Percentiles rank a stretch among this genome's conserved stretches.
Conservation (phyloP, 2,329 filamentous ascomycete genomes). For the Fusarium sambucinum region DNA sequence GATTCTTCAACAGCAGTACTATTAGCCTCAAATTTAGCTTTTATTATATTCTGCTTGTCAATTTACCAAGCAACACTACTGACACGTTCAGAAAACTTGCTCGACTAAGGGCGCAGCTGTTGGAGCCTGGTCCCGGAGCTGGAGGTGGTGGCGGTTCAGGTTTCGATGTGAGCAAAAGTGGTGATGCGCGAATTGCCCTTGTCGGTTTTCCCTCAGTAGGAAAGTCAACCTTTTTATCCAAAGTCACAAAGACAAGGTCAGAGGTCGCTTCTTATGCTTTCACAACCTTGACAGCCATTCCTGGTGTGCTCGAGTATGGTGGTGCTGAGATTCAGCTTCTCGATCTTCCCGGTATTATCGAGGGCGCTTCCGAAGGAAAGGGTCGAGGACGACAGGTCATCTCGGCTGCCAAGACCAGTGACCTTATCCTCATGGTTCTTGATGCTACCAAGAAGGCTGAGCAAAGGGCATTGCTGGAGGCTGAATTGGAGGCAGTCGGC, state of each 20-base stretch:
- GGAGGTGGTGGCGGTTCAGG: slow-evolving; percentile 83
- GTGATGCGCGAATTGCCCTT: slow-evolving; percentile 94
- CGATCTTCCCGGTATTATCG: slow-evolving; percentile 97
- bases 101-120: slow-evolving; percentile 89
- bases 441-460: slow-evolving; percentile 97
- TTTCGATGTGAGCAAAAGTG: slow-evolving; percentile 95
- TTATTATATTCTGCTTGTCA: not conserved
- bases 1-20: not conserved
- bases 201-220: slow-evolving; percentile 99
- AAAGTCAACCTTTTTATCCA: slow-evolving; percentile 98
- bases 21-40: not conserved
- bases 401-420: slow-evolving; percentile 97
- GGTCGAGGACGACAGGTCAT: slow-evolving; percentile 96
- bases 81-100: slow-evolving; percentile 82
- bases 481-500: slow-evolving; percentile 92
- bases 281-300: slow-evolving; percentile 97
- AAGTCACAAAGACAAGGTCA: slow-evolving; percentile 97
- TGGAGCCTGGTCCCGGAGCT: slow-evolving; percentile 86
- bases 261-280: slow-evolving; percentile 97
- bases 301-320: slow-evolving; percentile 96
- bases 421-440: slow-evolving; percentile 95
- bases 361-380: slow-evolving; percentile 95
- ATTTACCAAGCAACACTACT: not conserved
- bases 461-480: slow-evolving; percentile 88
- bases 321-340: slow-evolving; percentile 98